phyloP scores from a whole-genome alignment of 176 grass and related monocot species.

The Melocanna baccifera region DNA sequence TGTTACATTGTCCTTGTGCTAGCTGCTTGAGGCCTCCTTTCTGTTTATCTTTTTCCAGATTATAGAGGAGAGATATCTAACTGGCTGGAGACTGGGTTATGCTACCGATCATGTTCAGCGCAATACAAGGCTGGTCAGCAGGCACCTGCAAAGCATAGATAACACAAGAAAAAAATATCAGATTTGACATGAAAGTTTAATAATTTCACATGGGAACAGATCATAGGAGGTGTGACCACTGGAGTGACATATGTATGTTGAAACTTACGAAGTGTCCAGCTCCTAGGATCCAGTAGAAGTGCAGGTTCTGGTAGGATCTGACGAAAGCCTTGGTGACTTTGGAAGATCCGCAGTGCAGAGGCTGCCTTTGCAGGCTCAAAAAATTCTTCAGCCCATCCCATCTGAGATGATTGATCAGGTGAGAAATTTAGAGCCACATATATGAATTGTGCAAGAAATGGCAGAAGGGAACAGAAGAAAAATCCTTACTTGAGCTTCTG shows the following conservation, averaged over 20 bases:
- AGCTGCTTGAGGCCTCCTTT: neutral
- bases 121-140: constrained; percentile 50
- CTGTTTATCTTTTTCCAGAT: neutral
- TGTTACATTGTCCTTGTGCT: neutral
- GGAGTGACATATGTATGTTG: neutral
- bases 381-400: constrained; percentile 58
- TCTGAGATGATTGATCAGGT: neutral
- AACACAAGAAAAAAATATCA: neutral
- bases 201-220: constrained; percentile 3
- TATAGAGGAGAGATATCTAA: constrained; percentile 1
- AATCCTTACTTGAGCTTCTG: constrained; percentile 62
- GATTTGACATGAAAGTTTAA: neutral
- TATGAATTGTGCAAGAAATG: neutral
- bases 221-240: neutral
- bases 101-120: constrained; percentile 36
- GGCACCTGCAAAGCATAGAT: constrained; percentile 37
- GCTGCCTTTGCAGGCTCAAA: constrained; percentile 23
- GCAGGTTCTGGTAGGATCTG: constrained; percentile 54
- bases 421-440: neutral
- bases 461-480: neutral
- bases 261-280: constrained; percentile 67
- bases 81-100: constrained; percentile 51
- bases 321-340: constrained; percentile 33
- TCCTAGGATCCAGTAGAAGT: constrained; percentile 71
- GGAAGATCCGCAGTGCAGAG: constrained; percentile 33